Evolutionary conservation across 2,329 filamentous ascomycete genomes (phyloP), one percentile per base, ranked within the genome.

Genomic region (Penicillium frequentans): DNA sequence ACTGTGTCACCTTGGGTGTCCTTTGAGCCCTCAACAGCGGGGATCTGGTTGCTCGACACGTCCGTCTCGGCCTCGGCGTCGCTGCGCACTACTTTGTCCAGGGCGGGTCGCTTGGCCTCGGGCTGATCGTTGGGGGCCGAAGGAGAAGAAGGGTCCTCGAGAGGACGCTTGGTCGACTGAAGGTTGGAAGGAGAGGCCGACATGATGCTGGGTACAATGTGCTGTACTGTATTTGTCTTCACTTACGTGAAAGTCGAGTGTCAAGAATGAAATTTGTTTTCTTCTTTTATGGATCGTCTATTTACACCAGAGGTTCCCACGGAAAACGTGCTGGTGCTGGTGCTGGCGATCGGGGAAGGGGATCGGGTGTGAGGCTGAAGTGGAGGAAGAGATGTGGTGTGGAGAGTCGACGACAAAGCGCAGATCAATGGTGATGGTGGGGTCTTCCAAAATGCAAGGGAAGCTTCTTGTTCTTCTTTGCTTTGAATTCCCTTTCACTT

Each of bases 111-210:
- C 81, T 99, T 99, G 61, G 95, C 95, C 68, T 99, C 95, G 53
- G 96, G 95, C 74, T 97, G 93, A 70, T 98, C 95, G 73, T 86
- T 91, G 39, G 90, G 89, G 61, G 90, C 90, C 31, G 92, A 96
- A 35, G 95, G 95, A 10, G 95, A 99, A 19, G 95, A 98, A 11
- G 93, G 90, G 73, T 98, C 95, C 82, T 99, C 95, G 64, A 99
- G 86, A 60, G 95, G 95, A 71, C 95, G 92, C 85, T 99, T 99
- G 62, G 78, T 75, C 61, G 79, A 80, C 63, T 78, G 75, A 58
- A 79, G 72, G 56, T 75, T 79, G 59, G 75, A 78, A 55, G 78
- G 79, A 64, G 78, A 91, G 62, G 88, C 84, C 79, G 90, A 92
- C 90, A 93, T 93, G 68, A 76, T 85, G 77, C 19, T 27, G 10